These are phyloP conservation scores for Phytopythium montanum DNA, from an alignment of 352 stramenopile species.

Conservation along the genomic window DNA sequence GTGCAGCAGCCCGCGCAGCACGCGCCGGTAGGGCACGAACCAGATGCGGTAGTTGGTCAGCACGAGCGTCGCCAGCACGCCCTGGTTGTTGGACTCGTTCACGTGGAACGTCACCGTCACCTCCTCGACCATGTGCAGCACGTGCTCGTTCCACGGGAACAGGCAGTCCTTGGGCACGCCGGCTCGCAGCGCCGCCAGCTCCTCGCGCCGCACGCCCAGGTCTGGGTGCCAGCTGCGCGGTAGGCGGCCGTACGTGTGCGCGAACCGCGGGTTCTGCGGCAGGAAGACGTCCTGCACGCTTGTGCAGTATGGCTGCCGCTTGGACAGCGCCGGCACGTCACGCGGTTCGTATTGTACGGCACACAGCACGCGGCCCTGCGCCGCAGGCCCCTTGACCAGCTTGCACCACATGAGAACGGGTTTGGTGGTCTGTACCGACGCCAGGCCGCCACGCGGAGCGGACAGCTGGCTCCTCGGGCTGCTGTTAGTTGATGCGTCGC, in stretches of 20 bases:
- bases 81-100: conserved; percentile 81
- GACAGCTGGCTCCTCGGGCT: conserved; percentile 10
- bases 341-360: conserved; percentile 72
- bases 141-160: conserved; percentile 81
- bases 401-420: conserved; percentile 69
- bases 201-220: conserved; percentile 51
- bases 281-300: conserved; percentile 78
- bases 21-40: conserved; percentile 79
- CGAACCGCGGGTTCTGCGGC: conserved; percentile 77
- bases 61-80: conserved; percentile 73
- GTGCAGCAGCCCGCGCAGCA: conserved; percentile 60
- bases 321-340: conserved; percentile 49
- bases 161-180: conserved; percentile 68
- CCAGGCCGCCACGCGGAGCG: not conserved
- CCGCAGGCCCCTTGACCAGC: conserved; percentile 55
- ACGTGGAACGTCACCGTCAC: conserved; percentile 87
- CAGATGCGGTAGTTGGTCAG: conserved; percentile 84
- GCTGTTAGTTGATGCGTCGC: conserved; percentile 1
- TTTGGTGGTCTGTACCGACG: conserved; percentile 24
- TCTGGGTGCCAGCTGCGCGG: conserved; percentile 82
- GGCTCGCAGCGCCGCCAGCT: conserved; percentile 61
- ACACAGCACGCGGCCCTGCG: conserved; percentile 62
- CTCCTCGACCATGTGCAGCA: conserved; percentile 85
- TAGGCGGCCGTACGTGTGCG: conserved; percentile 70
- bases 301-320: conserved; percentile 69